phyloP scores from a whole-genome alignment of 345 rosid genomes.

The Syzygium aqueum region DNA sequence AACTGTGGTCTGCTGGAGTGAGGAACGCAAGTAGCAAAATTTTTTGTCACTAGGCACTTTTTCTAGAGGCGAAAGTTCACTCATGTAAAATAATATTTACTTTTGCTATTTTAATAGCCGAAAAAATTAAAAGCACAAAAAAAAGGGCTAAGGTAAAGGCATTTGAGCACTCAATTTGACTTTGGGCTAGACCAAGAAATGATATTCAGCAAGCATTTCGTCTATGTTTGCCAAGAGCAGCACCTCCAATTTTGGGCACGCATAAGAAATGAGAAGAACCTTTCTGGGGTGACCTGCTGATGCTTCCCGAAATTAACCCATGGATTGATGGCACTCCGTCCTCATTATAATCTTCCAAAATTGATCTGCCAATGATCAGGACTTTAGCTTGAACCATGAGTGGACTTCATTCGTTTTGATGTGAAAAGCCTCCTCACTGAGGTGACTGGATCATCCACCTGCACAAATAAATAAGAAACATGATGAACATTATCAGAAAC shows the following conservation, averaged over 20 bases:
- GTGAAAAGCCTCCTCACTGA: conserved; percentile 68
- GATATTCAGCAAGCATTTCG: neutral
- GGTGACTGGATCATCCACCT: conserved; percentile 78
- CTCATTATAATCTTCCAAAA: neutral
- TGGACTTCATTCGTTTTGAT: conserved; percentile 35
- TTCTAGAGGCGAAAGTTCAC: neutral
- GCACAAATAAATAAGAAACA: neutral
- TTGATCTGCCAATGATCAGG: neutral
- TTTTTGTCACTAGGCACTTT: neutral
- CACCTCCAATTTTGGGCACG: neutral
- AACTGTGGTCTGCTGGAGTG: conserved; percentile 63
- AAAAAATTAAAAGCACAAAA: neutral
- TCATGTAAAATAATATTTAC: neutral
- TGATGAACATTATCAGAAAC: neutral
- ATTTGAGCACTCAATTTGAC: neutral
- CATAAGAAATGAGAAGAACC: neutral
- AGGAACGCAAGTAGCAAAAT: neutral
- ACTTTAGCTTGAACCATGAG: conserved; percentile 19
- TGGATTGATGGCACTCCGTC: neutral
- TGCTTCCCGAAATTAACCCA: neutral
- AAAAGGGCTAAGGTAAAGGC: neutral
- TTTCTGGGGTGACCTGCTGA: neutral
- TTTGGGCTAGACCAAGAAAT: neutral
- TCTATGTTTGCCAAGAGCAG: neutral
- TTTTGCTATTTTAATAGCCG: neutral